A percentile compares a stretch with the other conserved stretches of the same genome.
phyloP scores from a whole-genome alignment of 2,329 filamentous ascomycete genomes.

The Chaetothyriales sp. region DNA sequence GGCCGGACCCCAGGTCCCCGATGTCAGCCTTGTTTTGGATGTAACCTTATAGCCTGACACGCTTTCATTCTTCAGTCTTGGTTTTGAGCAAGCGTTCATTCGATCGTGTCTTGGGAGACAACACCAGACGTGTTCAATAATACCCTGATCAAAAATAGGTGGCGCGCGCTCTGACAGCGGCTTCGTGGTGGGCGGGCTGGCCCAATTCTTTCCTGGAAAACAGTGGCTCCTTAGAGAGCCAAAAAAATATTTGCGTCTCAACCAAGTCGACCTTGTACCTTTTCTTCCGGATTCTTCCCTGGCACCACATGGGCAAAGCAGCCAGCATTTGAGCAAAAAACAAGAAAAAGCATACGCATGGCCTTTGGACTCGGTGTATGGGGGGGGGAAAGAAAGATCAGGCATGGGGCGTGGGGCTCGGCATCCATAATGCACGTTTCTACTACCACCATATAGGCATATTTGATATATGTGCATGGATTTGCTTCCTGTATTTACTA shows the following conservation, averaged over 20 bases:
- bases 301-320: not conserved
- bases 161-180: not conserved
- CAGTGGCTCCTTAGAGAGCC: not conserved
- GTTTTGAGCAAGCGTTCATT: not conserved
- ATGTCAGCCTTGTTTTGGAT: conserved; percentile 95
- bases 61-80: not conserved
- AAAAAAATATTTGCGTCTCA: not conserved
- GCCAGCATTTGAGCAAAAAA: not conserved
- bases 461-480: not conserved
- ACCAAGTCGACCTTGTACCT: not conserved
- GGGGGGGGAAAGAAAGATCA: too few relatives aligned
- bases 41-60: conserved; percentile 45
- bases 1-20: conserved; percentile 71
- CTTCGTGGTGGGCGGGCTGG: not conserved
- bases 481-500: not conserved
- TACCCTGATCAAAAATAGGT: not conserved
- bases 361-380: not conserved
- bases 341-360: not conserved
- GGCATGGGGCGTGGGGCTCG: not conserved
- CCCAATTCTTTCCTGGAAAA: not conserved
- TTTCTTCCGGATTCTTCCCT: not conserved
- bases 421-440: not conserved
- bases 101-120: not conserved
- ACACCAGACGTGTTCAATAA: not conserved
- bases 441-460: not conserved